These are phyloP conservation scores for Venturia carpophila DNA, from an alignment of 2,329 filamentous ascomycete genomes.

Conservation along the genomic window DNA sequence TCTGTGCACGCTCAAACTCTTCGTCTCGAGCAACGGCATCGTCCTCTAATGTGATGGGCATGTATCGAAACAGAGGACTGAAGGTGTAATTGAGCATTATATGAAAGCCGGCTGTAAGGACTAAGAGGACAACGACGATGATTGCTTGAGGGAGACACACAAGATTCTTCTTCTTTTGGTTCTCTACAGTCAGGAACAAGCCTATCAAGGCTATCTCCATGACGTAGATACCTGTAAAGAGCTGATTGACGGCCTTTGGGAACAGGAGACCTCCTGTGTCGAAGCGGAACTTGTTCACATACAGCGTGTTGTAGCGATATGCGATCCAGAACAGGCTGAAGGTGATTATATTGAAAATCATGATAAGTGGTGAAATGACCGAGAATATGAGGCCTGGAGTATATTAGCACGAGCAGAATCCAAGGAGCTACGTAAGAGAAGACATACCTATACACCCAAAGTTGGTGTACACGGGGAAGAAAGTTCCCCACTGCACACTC, in stretches of 20 bases:
- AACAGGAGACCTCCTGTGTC: slow-evolving; percentile 93
- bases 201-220: slow-evolving; percentile 89
- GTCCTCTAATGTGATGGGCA: slow-evolving; percentile 93
- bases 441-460: slow-evolving; percentile 31
- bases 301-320: slow-evolving; percentile 93
- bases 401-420: neutral
- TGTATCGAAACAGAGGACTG: slow-evolving; percentile 72
- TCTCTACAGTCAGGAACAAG: slow-evolving; percentile 70
- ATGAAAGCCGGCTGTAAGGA: slow-evolving; percentile 71
- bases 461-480: slow-evolving; percentile 90
- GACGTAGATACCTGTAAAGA: slow-evolving; percentile 89
- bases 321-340: slow-evolving; percentile 89
- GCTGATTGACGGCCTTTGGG: slow-evolving; percentile 86
- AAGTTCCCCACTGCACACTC: slow-evolving; percentile 78
- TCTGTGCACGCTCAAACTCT: slow-evolving; percentile 74
- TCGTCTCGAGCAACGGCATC: slow-evolving; percentile 87
- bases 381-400: slow-evolving; percentile 56
- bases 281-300: slow-evolving; percentile 79
- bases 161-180: slow-evolving; percentile 44
- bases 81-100: slow-evolving; percentile 75
- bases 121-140: slow-evolving; percentile 68
- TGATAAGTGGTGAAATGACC: slow-evolving; percentile 80
- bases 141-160: slow-evolving; percentile 70
- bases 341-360: slow-evolving; percentile 87
- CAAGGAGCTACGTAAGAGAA: slow-evolving; percentile 31